phyloP scores from a whole-genome alignment of 148 eudicot species.

The Pouteria glomerata region DNA sequence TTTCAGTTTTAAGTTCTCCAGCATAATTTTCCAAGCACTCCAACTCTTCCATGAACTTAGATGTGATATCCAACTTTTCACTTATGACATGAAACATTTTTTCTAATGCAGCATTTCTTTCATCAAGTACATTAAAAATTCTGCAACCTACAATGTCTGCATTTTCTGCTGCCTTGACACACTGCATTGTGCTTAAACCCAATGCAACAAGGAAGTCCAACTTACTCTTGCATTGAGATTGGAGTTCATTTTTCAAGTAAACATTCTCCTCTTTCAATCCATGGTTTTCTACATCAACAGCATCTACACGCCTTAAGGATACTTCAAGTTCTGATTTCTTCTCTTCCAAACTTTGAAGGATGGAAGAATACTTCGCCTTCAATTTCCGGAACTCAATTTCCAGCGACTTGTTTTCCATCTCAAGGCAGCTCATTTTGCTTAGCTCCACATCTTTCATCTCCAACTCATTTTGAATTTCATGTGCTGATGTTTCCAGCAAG shows the following conservation, averaged over 20 bases:
- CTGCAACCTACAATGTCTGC: slow-evolving; percentile 32
- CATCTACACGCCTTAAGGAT: slow-evolving; percentile 7
- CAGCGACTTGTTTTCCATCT: slow-evolving; percentile 35
- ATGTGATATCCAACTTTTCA: slow-evolving; percentile 26
- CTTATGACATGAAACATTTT: slow-evolving; percentile 29
- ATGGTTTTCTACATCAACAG: slow-evolving; percentile 18
- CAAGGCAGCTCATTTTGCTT: slow-evolving; percentile 28
- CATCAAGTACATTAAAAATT: slow-evolving; percentile 28
- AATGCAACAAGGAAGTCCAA: slow-evolving; percentile 19
- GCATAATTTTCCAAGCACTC: slow-evolving; percentile 42
- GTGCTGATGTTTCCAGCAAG: slow-evolving; percentile 19
- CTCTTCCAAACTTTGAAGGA: slow-evolving; percentile 35
- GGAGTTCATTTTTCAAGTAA: slow-evolving; percentile 39
- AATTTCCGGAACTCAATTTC: slow-evolving; percentile 21
- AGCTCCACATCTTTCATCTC: slow-evolving; percentile 29
- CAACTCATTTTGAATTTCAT: slow-evolving; percentile 29
- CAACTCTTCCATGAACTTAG: slow-evolving; percentile 39
- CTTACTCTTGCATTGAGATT: slow-evolving; percentile 19
- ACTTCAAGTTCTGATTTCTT: slow-evolving; percentile 37
- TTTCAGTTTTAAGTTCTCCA: slow-evolving; percentile 40
- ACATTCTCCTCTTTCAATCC: slow-evolving; percentile 40
- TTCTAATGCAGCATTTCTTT: slow-evolving; percentile 26
- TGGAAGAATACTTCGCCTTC: slow-evolving; percentile 25
- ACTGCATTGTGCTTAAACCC: slow-evolving; percentile 23
- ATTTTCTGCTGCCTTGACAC: slow-evolving; percentile 21